Percentiles rank a stretch among this genome's conserved stretches.
These are phyloP conservation scores for Solanum gracilifrons DNA, from an alignment of 257 asterid genomes.

Conservation along the genomic window DNA sequence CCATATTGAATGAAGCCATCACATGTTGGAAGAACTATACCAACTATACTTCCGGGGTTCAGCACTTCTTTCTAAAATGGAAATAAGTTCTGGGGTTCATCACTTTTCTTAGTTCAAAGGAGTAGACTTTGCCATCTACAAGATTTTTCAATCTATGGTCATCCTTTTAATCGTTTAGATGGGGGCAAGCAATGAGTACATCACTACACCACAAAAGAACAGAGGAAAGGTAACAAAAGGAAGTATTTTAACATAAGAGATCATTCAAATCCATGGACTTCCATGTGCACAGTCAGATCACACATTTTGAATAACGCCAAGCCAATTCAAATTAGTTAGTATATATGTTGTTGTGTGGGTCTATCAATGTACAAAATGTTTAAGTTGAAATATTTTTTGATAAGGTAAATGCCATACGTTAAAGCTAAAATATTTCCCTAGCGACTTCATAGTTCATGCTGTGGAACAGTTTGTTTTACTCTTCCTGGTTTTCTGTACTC, in stretches of 20 bases:
- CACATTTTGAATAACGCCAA: not conserved
- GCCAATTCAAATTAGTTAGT: not conserved
- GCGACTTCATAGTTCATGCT: not conserved
- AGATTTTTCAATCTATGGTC: not conserved
- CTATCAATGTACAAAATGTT: not conserved
- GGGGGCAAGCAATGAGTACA: not conserved
- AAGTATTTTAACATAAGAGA: not conserved
- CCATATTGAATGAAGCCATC: not conserved
- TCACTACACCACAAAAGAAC: not conserved
- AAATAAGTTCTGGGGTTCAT: not conserved
- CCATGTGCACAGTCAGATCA: not conserved
- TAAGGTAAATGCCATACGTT: not conserved
- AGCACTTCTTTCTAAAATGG: not conserved
- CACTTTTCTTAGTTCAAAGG: not conserved
- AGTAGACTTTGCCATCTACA: not conserved
- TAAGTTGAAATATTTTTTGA: not conserved
- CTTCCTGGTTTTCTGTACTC: not conserved
- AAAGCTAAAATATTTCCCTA: not conserved
- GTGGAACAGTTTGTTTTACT: not conserved
- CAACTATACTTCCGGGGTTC: not conserved
- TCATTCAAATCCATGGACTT: not conserved
- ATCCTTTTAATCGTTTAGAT: not conserved
- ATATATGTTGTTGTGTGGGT: not conserved
- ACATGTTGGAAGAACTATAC: not conserved
- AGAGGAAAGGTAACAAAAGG: not conserved